Conservation (phyloP, 2,329 filamentous ascomycete species). For the Orbilia brochopaga region DNA sequence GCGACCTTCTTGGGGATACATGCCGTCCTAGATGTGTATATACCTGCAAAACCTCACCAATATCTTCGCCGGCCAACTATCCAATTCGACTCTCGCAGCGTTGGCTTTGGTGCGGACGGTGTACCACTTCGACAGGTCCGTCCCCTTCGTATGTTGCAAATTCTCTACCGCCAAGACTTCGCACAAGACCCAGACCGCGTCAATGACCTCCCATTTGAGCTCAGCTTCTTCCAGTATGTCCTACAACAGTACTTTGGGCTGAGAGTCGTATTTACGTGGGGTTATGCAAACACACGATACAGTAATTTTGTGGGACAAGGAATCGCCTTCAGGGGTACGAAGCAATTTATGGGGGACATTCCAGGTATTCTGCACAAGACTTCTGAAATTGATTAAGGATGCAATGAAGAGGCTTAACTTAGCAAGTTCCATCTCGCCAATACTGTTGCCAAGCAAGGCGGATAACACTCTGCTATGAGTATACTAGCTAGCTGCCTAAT, state of each 20-base stretch:
- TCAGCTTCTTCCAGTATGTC: constrained; percentile 38
- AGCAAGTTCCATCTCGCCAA: no score
- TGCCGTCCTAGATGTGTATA: constrained; percentile 12
- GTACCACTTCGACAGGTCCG: constrained; percentile 10
- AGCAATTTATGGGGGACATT: constrained; percentile 25
- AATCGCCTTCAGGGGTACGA: constrained; percentile 15
- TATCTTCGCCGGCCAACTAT: background rate
- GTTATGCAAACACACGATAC: constrained; percentile 19
- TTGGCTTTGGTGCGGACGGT: constrained; percentile 11
- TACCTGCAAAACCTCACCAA: constrained; percentile 2
- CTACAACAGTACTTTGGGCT: constrained; percentile 14
- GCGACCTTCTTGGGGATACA: constrained; percentile 37
- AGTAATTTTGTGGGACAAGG: constrained; percentile 24
- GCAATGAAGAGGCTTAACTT: no score
- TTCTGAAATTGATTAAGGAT: background rate
- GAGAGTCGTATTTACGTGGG: constrained; percentile 30
- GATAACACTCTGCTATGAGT: no score
- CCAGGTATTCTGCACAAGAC: constrained; percentile 8
- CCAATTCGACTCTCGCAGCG: constrained; percentile 9
- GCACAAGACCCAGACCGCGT: no score
- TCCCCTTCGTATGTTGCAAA: constrained; percentile 19
- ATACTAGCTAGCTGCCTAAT: no score
- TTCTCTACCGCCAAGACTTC: background rate
- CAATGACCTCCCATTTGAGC: constrained; percentile 31
- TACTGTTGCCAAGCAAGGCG: no score